These are phyloP conservation scores for Tricholoma flavovirens DNA, from an alignment of 768 basidiomycete species.

Conservation along the genomic window DNA sequence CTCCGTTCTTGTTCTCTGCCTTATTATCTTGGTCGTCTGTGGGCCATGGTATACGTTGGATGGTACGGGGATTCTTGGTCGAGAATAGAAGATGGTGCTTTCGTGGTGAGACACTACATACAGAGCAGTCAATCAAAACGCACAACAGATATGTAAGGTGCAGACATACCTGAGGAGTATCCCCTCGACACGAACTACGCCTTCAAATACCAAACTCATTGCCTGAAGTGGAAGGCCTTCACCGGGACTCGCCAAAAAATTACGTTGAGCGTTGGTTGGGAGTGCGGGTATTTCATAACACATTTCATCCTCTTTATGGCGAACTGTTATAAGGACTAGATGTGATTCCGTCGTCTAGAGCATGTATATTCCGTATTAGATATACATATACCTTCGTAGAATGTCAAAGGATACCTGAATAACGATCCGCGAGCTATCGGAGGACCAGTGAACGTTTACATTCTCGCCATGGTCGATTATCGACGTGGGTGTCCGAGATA, in stretches of 20 bases:
- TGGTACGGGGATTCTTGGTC: constrained; percentile 64
- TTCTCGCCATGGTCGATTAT: constrained; percentile 84
- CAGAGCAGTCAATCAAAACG: background rate
- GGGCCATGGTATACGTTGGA: constrained; percentile 87
- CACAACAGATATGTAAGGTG: background rate
- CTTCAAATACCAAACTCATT: constrained; percentile 69
- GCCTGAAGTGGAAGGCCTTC: constrained; percentile 67
- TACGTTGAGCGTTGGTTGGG: constrained; percentile 51
- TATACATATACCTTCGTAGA: background rate
- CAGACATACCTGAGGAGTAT: constrained; percentile 55
- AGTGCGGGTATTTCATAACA: constrained; percentile 53
- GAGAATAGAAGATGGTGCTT: constrained; percentile 67
- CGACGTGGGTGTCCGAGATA: constrained; percentile 73
- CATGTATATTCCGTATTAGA: background rate
- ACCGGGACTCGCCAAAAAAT: constrained; percentile 76
- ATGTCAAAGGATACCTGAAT: constrained; percentile 52
- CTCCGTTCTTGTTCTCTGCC: constrained; percentile 24
- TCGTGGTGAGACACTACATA: constrained; percentile 65
- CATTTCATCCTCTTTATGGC: constrained; percentile 46
- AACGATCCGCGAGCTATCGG: constrained; percentile 73
- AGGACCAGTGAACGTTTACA: constrained; percentile 69
- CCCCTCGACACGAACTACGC: constrained; percentile 76
- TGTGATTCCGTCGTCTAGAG: constrained; percentile 76
- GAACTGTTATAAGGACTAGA: constrained; percentile 68
- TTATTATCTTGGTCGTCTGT: constrained; percentile 37